phyloP scores from a whole-genome alignment of 2,329 filamentous ascomycete genomes.

The Akanthomyces lecanii region DNA sequence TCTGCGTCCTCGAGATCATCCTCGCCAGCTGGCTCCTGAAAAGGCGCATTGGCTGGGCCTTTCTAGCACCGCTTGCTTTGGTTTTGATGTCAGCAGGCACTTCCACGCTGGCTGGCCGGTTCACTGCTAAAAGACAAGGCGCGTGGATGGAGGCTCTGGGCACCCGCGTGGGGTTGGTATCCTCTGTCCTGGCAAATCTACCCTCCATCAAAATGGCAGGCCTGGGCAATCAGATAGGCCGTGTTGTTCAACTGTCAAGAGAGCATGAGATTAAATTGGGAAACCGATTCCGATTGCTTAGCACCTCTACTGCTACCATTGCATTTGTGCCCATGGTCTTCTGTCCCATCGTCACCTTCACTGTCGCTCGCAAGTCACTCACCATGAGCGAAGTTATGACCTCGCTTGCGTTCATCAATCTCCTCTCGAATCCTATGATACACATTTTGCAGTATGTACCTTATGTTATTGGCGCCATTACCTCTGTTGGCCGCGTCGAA shows the following conservation, averaged over 20 bases:
- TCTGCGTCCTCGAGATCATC: slow-evolving; percentile 28
- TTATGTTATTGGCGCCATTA: background rate
- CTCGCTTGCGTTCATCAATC: slow-evolving; percentile 27
- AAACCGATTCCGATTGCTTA: slow-evolving; percentile 22
- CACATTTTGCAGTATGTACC: slow-evolving; percentile 13
- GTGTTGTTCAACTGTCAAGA: slow-evolving; percentile 17
- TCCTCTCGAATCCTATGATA: slow-evolving; percentile 25
- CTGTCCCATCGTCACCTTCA: slow-evolving; percentile 31
- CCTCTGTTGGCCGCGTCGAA: slow-evolving; percentile 4
- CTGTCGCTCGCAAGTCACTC: slow-evolving; percentile 21
- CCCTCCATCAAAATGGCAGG: slow-evolving; percentile 28
- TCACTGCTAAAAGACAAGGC: slow-evolving; percentile 24
- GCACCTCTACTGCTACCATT: slow-evolving; percentile 25
- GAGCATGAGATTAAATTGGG: slow-evolving; percentile 22
- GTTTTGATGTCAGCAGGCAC: slow-evolving; percentile 21
- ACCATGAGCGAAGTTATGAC: slow-evolving; percentile 27
- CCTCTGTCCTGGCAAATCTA: slow-evolving; percentile 25
- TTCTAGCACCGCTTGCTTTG: slow-evolving; percentile 28
- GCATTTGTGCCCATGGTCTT: slow-evolving; percentile 29
- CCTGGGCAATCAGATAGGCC: slow-evolving; percentile 23
- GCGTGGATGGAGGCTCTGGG: slow-evolving; percentile 28
- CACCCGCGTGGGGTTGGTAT: slow-evolving; percentile 23
- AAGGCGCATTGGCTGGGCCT: slow-evolving; percentile 29
- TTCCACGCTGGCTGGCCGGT: slow-evolving; percentile 19
- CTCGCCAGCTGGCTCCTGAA: slow-evolving; percentile 32